phyloP scores from a whole-genome alignment of 73 alveolate genomes.

The Tetrahymena thermophila region DNA sequence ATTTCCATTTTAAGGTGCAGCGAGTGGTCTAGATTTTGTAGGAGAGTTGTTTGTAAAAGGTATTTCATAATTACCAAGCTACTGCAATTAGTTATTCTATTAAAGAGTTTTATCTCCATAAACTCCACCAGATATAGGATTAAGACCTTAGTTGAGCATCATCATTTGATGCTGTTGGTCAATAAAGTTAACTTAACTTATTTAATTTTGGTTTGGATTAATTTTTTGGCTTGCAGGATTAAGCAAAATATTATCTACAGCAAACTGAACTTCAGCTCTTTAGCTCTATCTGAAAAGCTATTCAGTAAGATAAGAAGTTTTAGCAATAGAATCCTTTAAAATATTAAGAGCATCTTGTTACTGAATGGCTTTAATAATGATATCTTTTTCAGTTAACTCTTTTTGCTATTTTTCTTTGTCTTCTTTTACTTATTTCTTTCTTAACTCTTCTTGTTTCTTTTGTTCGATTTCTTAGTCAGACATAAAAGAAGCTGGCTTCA shows the following conservation, averaged over 20 bases:
- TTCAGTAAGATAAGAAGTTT: background rate
- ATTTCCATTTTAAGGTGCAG: background rate
- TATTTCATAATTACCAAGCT: background rate
- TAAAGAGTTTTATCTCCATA: background rate
- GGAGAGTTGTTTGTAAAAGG: background rate
- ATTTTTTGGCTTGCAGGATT: background rate
- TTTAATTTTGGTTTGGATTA: background rate
- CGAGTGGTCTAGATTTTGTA: background rate
- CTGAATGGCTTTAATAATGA: background rate
- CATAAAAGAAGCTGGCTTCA: background rate
- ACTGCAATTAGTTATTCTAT: background rate
- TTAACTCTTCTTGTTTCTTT: background rate
- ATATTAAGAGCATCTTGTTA: background rate
- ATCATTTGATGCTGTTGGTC: background rate
- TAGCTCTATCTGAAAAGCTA: background rate
- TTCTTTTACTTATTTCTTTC: background rate
- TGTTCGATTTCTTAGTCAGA: background rate
- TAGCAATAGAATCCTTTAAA: background rate
- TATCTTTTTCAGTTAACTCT: background rate
- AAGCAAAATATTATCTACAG: background rate
- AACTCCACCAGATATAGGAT: background rate
- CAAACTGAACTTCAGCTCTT: background rate
- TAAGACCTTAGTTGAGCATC: background rate
- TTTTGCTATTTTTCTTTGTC: background rate
- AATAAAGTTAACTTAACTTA: background rate